These are phyloP conservation scores for Dentipellis sp. DNA, from an alignment of 768 basidiomycete genomes.

Conservation along the genomic window DNA sequence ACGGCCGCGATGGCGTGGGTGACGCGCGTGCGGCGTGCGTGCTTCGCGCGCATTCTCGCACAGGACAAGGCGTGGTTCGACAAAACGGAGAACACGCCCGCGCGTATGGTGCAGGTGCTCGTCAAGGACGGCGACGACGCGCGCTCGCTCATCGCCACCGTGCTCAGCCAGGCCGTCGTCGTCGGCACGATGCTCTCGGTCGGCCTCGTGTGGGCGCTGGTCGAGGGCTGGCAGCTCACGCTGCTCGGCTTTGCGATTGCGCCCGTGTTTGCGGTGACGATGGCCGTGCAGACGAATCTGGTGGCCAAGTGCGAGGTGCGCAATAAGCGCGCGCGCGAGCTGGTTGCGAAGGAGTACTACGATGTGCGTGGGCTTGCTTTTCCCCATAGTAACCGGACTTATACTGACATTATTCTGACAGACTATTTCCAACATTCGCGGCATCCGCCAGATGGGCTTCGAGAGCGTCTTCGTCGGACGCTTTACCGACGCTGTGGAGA, in stretches of 20 bases:
- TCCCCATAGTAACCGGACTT: not conserved
- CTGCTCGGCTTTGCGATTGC: conserved; percentile 83
- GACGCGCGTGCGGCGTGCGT: conserved; percentile 45
- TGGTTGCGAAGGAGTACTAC: conserved; percentile 76
- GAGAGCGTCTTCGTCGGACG: conserved; percentile 57
- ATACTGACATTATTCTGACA: conserved; percentile 18
- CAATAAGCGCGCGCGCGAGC: conserved; percentile 84
- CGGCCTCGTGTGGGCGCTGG: conserved; percentile 85
- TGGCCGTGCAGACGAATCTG: conserved; percentile 67
- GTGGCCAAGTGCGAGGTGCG: conserved; percentile 61
- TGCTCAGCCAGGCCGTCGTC: conserved; percentile 63
- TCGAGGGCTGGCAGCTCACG: conserved; percentile 86
- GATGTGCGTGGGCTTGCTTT: conserved; percentile 43
- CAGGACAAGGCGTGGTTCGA: conserved; percentile 93
- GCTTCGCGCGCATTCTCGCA: conserved; percentile 49
- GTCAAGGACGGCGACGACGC: conserved; percentile 91
- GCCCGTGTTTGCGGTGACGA: conserved; percentile 70
- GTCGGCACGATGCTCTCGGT: conserved; percentile 74
- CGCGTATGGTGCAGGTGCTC: conserved; percentile 60
- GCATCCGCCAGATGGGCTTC: conserved; percentile 83
- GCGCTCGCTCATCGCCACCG: conserved; percentile 59
- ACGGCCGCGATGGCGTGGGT: conserved; percentile 68
- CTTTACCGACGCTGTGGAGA: conserved; percentile 55
- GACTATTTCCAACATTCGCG: conserved; percentile 77
- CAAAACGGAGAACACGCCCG: conserved; percentile 44